Conservation (phyloP, 345 rosid genomes). For the Rhodamnia rubescens region DNA sequence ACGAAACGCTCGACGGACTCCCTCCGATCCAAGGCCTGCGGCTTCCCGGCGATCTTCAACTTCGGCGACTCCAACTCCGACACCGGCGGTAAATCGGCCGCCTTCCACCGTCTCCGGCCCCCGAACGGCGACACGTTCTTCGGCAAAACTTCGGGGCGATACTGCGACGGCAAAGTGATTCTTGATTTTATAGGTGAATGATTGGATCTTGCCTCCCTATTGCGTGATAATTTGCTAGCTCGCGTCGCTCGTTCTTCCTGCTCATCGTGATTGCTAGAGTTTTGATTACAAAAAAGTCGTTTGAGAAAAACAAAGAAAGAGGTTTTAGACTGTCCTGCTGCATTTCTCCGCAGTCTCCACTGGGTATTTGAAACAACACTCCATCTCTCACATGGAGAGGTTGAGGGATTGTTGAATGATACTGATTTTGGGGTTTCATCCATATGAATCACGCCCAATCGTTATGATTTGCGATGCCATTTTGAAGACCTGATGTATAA, state of each 20-base stretch:
- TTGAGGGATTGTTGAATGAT: background rate
- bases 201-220: background rate
- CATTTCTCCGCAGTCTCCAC: background rate
- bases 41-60: conserved; percentile 8
- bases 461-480: background rate
- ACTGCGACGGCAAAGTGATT: conserved; percentile 9
- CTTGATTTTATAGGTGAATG: conserved; percentile 8
- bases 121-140: conserved; percentile 5
- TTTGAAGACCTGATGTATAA: background rate
- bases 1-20: background rate
- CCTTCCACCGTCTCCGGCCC: background rate
- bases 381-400: background rate
- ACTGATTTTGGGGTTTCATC: background rate
- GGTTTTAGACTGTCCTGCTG: background rate
- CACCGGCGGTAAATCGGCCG: conserved; percentile 14
- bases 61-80: conserved; percentile 16
- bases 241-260: too few relatives aligned
- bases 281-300: background rate
- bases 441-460: background rate
- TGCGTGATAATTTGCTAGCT: background rate
- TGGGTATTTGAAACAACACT: background rate
- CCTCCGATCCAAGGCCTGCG: conserved; percentile 24
- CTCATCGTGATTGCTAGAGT: background rate
- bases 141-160: conserved; percentile 2
- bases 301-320: background rate